Conservation (phyloP, 495 filamentous ascomycete species). For the Hypoxylon fragiforme region DNA sequence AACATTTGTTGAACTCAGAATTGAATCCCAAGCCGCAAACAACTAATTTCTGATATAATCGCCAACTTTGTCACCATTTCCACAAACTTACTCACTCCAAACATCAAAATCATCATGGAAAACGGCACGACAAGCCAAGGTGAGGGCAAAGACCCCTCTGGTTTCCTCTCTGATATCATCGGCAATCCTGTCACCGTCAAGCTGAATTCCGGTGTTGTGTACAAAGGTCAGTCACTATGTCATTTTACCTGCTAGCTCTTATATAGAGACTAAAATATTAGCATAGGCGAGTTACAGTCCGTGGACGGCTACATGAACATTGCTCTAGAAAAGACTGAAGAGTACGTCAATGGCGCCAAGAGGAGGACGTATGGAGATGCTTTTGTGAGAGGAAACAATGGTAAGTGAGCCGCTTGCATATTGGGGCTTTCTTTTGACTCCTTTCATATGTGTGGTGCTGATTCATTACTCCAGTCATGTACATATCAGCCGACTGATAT, state of each 20-base stretch:
- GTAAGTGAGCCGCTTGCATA: constrained; percentile 51
- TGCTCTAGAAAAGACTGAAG: constrained; percentile 90
- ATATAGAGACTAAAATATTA: neutral
- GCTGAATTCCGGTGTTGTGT: constrained; percentile 92
- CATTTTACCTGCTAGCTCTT: neutral
- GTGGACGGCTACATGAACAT: constrained; percentile 99
- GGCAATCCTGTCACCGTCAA: constrained; percentile 91
- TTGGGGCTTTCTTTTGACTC: too few species aligned
- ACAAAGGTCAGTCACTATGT: constrained; percentile 68
- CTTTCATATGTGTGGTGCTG: too few species aligned
- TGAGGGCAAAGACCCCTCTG: constrained; percentile 85
- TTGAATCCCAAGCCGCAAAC: neutral
- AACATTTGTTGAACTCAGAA: too few species aligned
- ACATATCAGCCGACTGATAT: constrained; percentile 69
- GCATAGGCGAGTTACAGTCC: constrained; percentile 83
- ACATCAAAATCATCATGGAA: constrained; percentile 66
- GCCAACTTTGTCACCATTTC: neutral
- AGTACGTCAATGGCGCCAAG: constrained; percentile 82
- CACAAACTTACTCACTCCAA: neutral
- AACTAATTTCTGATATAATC: neutral
- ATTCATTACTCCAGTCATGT: constrained; percentile 61
- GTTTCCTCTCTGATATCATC: constrained; percentile 89
- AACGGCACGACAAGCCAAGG: constrained; percentile 60
- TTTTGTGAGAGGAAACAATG: constrained; percentile 95
- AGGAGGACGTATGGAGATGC: constrained; percentile 88